Percentiles rank a stretch among this genome's conserved stretches.
phyloP scores from a whole-genome alignment of 768 basidiomycete species.

The Glaciozyma martinii region DNA sequence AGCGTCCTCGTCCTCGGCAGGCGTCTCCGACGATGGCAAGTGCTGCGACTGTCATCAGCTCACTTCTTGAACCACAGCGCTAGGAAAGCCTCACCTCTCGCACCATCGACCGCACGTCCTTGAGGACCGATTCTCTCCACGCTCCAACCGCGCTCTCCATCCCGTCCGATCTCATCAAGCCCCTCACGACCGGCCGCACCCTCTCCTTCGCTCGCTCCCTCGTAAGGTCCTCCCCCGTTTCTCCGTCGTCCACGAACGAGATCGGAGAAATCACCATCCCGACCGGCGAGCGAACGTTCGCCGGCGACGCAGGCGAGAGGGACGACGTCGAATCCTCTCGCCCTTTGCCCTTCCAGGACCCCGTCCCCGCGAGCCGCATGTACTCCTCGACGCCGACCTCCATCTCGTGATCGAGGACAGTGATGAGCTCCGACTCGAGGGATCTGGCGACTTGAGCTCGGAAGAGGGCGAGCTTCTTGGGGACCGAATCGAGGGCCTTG shows the following conservation, averaged over 20 bases:
- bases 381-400: slow-evolving; percentile 52
- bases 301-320: neutral
- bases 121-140: slow-evolving; percentile 38
- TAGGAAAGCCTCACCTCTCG: slow-evolving; percentile 44
- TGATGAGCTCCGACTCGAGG: slow-evolving; percentile 67
- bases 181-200: slow-evolving; percentile 62
- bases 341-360: slow-evolving; percentile 35
- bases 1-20: slow-evolving; percentile 22
- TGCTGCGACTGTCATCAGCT: slow-evolving; percentile 7
- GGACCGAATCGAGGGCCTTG: slow-evolving; percentile 64
- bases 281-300: neutral
- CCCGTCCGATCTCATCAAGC: slow-evolving; percentile 53
- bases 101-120: slow-evolving; percentile 43
- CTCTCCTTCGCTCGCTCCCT: slow-evolving; percentile 30
- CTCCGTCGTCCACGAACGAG: neutral
- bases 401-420: slow-evolving; percentile 59
- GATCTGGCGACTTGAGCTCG: slow-evolving; percentile 67
- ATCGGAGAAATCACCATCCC: neutral
- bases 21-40: slow-evolving; percentile 10
- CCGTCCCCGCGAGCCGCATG: slow-evolving; percentile 54
- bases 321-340: slow-evolving; percentile 4
- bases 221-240: neutral
- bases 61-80: slow-evolving; percentile 9
- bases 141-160: slow-evolving; percentile 35
- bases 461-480: slow-evolving; percentile 59